A percentile compares a stretch with the other conserved stretches of the same genome.
phyloP scores from a whole-genome alignment of 2,329 filamentous ascomycete species.

The Fonsecaea pedrosoi region DNA sequence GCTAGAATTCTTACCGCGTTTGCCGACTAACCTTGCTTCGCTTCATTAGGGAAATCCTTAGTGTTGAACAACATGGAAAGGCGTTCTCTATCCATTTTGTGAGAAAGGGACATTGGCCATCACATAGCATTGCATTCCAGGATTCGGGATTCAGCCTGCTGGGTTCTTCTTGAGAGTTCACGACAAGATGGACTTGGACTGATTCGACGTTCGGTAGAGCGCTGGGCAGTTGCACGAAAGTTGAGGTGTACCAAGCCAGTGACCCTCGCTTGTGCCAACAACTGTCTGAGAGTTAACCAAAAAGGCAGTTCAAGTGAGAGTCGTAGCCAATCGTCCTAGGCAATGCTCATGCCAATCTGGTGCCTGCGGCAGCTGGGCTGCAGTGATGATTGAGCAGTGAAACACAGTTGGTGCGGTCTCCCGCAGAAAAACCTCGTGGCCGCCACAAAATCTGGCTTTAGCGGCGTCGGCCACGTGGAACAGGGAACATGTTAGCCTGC shows the following conservation, averaged over 20 bases:
- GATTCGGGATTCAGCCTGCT: neutral
- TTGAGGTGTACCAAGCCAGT: neutral
- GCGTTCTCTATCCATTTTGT: neutral
- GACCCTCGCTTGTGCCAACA: neutral
- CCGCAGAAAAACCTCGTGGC: slow-evolving; percentile 18
- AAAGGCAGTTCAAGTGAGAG: slow-evolving; percentile 5
- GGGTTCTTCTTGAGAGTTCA: neutral
- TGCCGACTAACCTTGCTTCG: neutral
- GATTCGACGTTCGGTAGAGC: neutral
- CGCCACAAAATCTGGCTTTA: slow-evolving; percentile 14
- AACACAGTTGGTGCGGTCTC: neutral
- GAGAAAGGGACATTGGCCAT: neutral
- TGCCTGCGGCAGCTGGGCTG: neutral
- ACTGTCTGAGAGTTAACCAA: neutral
- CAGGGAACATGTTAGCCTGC: slow-evolving; percentile 2
- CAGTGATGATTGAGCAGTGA: neutral
- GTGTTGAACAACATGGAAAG: neutral
- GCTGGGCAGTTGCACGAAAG: neutral
- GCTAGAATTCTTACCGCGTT: no score
- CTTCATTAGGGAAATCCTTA: neutral
- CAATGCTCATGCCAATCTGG: neutral
- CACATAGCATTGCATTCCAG: neutral
- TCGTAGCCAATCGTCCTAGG: neutral
- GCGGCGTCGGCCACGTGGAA: slow-evolving; percentile 18
- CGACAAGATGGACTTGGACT: neutral